Base-by-base conservation (phyloP, 2,329 filamentous ascomycete species). In the Cadophora sp. region DNA sequence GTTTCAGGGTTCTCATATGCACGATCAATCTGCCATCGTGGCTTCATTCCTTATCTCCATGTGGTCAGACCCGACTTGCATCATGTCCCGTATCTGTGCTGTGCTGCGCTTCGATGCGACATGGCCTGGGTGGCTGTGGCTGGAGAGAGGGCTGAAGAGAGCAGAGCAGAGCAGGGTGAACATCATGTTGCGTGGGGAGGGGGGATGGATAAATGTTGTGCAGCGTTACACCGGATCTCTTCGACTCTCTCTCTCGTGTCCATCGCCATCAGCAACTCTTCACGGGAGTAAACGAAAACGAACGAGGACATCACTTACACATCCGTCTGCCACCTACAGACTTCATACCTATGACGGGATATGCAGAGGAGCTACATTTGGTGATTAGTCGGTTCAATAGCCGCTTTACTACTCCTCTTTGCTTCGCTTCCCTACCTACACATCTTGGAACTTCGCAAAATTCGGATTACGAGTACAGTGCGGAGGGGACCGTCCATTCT, bases 1-100 rank as follows among this genome's bases (percentile, higher is more conserved):
- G 45, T 41, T 62, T 39, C 60, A 62, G 45, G 60, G 45, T 51
- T 62, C 45, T 48, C 47, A 22, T 39, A 62, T 51, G 60, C 61
- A 63, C 61, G 61, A 63, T 63, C 48, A 56, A 56, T 63, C 61
- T 63, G 50, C 60, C 22, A 50, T 62, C 59, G 45, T 62, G 47
- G 16, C 41, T 45, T 11, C 3, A 3, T 14, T 20, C 27, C 59
- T 41, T 62, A 62, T 61, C 59, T 48, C 47, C 47, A 43, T 50
- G 59, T 53, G 47, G 59, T 62, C 59, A 53, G 47, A 62, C 56
- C 6, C 43, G 43, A 20, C 16, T 48, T 61, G 45, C 30, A 41
- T 51, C 43, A 18, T 45, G 18, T n/a, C 48, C 50, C 36, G 13
- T 45, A 45, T 56, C 43, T 56, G 22, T 18, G 48, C 33, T 22